Conservation (phyloP, 2,329 filamentous ascomycete genomes). For the Elsinoe ampelina region DNA sequence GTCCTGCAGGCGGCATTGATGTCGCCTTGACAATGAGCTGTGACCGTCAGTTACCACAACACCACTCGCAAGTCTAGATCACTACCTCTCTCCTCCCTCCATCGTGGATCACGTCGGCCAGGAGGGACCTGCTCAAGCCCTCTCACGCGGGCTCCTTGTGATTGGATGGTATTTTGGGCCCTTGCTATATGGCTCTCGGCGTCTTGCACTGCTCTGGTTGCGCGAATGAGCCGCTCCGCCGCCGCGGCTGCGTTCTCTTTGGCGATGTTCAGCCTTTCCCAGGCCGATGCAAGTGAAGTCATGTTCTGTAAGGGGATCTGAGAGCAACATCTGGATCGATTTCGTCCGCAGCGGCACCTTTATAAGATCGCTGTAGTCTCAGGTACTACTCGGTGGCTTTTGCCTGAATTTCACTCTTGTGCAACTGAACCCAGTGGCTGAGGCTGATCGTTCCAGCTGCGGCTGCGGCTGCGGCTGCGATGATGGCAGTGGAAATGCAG, state of each 20-base stretch:
- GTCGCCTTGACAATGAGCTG: background rate
- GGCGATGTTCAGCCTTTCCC: background rate
- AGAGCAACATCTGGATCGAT: too few species aligned
- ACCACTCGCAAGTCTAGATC: too few species aligned
- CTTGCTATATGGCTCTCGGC: background rate
- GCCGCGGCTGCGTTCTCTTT: background rate
- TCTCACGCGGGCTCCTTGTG: background rate
- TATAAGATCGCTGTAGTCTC: too few species aligned
- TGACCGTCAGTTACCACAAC: background rate
- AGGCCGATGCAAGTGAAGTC: background rate
- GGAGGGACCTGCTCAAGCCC: background rate
- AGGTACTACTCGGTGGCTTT: background rate
- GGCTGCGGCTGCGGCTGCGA: background rate
- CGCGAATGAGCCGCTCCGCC: background rate
- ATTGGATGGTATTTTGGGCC: background rate
- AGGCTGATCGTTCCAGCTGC: background rate
- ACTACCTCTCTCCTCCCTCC: background rate
- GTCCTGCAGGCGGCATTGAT: background rate
- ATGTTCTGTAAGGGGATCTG: background rate
- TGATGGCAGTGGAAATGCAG: background rate
- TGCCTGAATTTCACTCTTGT: background rate
- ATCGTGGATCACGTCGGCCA: background rate
- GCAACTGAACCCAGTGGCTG: background rate
- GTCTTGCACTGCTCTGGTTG: background rate
- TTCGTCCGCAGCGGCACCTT: too few species aligned